These are phyloP conservation scores for Leccinum obscurum DNA, from an alignment of 768 basidiomycete genomes.

Conservation along the genomic window DNA sequence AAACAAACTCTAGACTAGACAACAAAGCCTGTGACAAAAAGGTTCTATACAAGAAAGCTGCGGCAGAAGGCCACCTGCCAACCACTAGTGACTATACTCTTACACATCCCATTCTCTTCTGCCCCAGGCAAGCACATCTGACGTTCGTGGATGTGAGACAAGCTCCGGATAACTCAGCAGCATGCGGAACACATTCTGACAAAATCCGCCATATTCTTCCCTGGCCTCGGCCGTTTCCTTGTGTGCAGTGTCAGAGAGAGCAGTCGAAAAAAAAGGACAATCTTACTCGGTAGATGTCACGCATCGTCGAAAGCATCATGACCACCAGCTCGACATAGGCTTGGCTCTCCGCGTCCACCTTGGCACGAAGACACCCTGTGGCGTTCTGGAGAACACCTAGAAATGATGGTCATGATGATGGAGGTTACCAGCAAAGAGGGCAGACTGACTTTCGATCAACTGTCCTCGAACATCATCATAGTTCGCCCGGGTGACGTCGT, in stretches of 20 bases:
- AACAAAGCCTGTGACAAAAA: not conserved
- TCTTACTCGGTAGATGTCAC: slow-evolving; percentile 44
- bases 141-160: slow-evolving; percentile 34
- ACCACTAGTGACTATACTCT: not conserved
- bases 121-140: slow-evolving; percentile 35
- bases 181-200: slow-evolving; percentile 30
- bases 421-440: slow-evolving; percentile 7
- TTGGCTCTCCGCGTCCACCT: slow-evolving; percentile 37
- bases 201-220: slow-evolving; percentile 37
- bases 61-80: not conserved
- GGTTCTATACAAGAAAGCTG: not conserved
- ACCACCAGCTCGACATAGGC: slow-evolving; percentile 42
- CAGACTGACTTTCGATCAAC: slow-evolving; percentile 40
- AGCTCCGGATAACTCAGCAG: slow-evolving; percentile 34
- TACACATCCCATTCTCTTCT: slow-evolving; percentile 13
- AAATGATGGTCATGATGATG: slow-evolving; percentile 12
- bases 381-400: slow-evolving; percentile 50
- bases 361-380: slow-evolving; percentile 35
- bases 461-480: slow-evolving; percentile 36
- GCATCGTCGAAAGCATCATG: slow-evolving; percentile 53
- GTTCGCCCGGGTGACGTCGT: slow-evolving; percentile 33
- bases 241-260: slow-evolving; percentile 4
- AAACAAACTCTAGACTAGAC: not conserved
- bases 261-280: slow-evolving; percentile 4
- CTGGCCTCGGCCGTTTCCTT: slow-evolving; percentile 20